Evolutionary conservation across 768 basidiomycete species (phyloP).

Genomic region (Tylopilus sp.): DNA sequence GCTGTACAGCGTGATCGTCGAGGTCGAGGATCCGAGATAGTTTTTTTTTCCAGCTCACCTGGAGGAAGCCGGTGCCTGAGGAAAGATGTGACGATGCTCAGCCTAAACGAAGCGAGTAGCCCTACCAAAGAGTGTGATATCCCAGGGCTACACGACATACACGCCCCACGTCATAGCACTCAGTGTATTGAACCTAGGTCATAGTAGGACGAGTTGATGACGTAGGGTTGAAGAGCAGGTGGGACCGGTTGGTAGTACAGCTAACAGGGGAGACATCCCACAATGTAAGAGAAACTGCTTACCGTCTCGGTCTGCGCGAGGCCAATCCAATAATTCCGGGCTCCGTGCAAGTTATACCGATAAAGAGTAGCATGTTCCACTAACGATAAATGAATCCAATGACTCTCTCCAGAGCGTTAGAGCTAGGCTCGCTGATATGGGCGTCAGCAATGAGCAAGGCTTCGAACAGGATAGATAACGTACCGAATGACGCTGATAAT

Average conservation of each 20-base stretch:
- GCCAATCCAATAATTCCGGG: conserved; percentile 48
- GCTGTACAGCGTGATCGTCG: conserved; percentile 41
- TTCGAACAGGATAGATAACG: no score
- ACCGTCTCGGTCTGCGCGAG: conserved; percentile 54
- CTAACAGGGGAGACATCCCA: conserved; percentile 21
- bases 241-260: conserved; percentile 52
- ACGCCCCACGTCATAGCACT: conserved; percentile 41
- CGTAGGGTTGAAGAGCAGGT: conserved; percentile 41
- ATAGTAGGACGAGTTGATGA: conserved; percentile 28
- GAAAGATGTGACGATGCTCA: background rate
- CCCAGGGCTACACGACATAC: conserved; percentile 37
- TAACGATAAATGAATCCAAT: no score
- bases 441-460: no score
- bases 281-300: background rate
- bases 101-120: conserved; percentile 15
- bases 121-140: no score
- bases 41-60: conserved; percentile 28
- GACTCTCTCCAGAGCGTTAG: no score
- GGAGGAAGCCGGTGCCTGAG: conserved; percentile 49
- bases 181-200: conserved; percentile 37
- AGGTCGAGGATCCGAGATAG: conserved; percentile 34
- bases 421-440: no score
- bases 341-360: conserved; percentile 39
- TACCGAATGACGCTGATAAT: no score
- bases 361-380: no score